These are phyloP conservation scores for Phaeosphaeriaceae sp. DNA, from an alignment of 2,329 filamentous ascomycete genomes.

Conservation along the genomic window DNA sequence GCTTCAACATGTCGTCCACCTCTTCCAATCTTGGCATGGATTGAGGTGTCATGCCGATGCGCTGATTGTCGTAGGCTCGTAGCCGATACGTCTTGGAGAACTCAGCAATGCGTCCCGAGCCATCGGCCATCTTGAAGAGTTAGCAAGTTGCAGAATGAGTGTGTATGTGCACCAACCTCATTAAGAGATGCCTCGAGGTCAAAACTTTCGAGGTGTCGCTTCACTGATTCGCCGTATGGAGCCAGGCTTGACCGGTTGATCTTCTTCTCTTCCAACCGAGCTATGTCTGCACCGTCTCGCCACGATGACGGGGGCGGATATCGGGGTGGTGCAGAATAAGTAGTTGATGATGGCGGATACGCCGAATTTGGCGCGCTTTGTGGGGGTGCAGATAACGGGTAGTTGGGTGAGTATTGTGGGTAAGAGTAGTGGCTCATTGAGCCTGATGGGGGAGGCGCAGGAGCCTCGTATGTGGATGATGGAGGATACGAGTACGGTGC, in stretches of 20 bases:
- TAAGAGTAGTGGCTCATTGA: slow-evolving; percentile 52
- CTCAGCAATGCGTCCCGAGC: slow-evolving; percentile 53
- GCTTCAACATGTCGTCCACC: slow-evolving; percentile 60
- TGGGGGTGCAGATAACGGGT: slow-evolving; percentile 49
- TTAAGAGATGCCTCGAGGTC: slow-evolving; percentile 63
- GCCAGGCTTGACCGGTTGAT: slow-evolving; percentile 40
- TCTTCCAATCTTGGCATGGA: slow-evolving; percentile 59
- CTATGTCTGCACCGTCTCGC: slow-evolving; percentile 46
- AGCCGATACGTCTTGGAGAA: slow-evolving; percentile 60
- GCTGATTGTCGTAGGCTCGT: slow-evolving; percentile 59
- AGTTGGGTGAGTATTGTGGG: slow-evolving; percentile 50
- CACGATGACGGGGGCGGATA: slow-evolving; percentile 47
- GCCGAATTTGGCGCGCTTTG: slow-evolving; percentile 44
- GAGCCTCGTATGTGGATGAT: slow-evolving; percentile 46
- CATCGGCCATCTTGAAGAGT: slow-evolving; percentile 52
- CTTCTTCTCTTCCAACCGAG: slow-evolving; percentile 47
- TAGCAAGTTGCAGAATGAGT: slow-evolving; percentile 8
- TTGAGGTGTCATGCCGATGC: slow-evolving; percentile 54
- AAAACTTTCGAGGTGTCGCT: slow-evolving; percentile 68
- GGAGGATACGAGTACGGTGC: slow-evolving; percentile 40
- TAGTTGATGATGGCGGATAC: slow-evolving; percentile 51
- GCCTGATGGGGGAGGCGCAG: slow-evolving; percentile 42
- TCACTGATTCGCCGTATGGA: slow-evolving; percentile 59
- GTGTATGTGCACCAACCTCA: slow-evolving; percentile 48
- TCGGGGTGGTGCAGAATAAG: slow-evolving; percentile 49